Evolutionary conservation across 768 basidiomycete genomes (phyloP), one percentile per base, ranked within the genome.

Genomic region (Boletus speciosus): DNA sequence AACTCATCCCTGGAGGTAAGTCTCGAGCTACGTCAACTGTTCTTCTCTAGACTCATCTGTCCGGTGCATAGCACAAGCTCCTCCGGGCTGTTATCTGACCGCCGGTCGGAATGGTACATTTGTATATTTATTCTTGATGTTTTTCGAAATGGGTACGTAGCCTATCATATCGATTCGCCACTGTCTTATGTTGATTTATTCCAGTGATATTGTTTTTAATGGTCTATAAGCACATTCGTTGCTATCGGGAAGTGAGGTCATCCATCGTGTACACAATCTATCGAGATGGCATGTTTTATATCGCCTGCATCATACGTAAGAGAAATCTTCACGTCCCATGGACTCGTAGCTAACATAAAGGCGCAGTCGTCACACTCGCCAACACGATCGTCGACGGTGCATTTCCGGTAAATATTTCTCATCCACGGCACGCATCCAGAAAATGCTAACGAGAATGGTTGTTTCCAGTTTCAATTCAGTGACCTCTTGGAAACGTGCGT

Each of bases 271-370:
- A 9, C 32, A 42, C 31, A 7, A 21, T 52, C 16, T 64, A 64
- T 44, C 47, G 55, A 19, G 62, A 60, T 23, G 36, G 52, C 34
- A 51, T 64, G 39, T 36, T 63, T 38, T 61, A 63, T 15, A 46
- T 63, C 15, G 5, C 21, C 25, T 64, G 62, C 23, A 57, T 64
- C 23, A 51, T 54, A 23, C 21, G 61, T 62, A 36, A 48, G 58
- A 36, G 3, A 6, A 35, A 7, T 41, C 1, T 11, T 9, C 11
- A 12, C 0, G 4, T 8, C 14, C 19, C 4, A 23, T 29, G 1
- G 29, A 8, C 29, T 9, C 29, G 3, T 9, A 9, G 8, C 29
- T 29, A 0, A 29, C 8, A 11, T 39, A 7, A 11, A 8, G 7
- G 14, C 11, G 36, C 29, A 62, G 61, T 51, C 21, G 37, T 63